A percentile compares a stretch with the other conserved stretches of the same genome.
Conservation (phyloP, 2,329 filamentous ascomycete species). For the Paraconiothyrium sp. region DNA sequence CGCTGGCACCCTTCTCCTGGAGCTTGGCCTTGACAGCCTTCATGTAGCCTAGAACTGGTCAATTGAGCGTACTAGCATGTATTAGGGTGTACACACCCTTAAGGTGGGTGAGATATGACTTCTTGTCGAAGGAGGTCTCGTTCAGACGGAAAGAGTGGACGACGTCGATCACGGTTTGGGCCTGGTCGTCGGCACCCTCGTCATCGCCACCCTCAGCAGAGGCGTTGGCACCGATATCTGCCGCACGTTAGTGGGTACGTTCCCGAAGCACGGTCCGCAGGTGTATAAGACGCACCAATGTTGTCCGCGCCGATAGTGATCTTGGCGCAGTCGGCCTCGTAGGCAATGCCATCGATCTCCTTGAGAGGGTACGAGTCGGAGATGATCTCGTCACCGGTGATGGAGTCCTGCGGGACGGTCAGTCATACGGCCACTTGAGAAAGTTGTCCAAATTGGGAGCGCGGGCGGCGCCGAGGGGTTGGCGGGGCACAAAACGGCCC, state of each 20-base stretch:
- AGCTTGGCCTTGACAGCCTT: slow-evolving; percentile 88
- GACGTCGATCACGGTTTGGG: slow-evolving; percentile 87
- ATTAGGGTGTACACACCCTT: slow-evolving; percentile 69
- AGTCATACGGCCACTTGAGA: slow-evolving; percentile 21
- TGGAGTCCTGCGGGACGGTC: slow-evolving; percentile 73
- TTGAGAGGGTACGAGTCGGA: slow-evolving; percentile 92
- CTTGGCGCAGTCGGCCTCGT: slow-evolving; percentile 92
- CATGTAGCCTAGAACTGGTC: slow-evolving; percentile 75
- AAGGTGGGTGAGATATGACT: slow-evolving; percentile 81
- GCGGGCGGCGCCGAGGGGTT: slow-evolving; percentile 29
- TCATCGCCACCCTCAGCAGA: slow-evolving; percentile 85
- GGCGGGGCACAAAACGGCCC: slow-evolving; percentile 28
- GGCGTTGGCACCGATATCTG: slow-evolving; percentile 93
- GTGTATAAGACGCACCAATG: slow-evolving; percentile 66
- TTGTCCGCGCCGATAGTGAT: slow-evolving; percentile 79
- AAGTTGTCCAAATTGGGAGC: slow-evolving; percentile 16
- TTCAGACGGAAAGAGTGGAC: slow-evolving; percentile 91
- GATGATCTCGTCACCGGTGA: slow-evolving; percentile 94
- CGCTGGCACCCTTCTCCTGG: slow-evolving; percentile 64
- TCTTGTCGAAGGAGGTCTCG: slow-evolving; percentile 85
- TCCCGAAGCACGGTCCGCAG: slow-evolving; percentile 4
- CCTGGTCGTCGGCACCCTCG: slow-evolving; percentile 75
- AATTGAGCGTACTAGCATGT: slow-evolving; percentile 4
- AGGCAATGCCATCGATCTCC: slow-evolving; percentile 80
- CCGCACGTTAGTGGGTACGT: slow-evolving; percentile 15